Evolutionary conservation across 352 stramenopile genomes (phyloP), one percentile per base, ranked within the genome.

Genomic region (Thalassiosira oceanica): DNA sequence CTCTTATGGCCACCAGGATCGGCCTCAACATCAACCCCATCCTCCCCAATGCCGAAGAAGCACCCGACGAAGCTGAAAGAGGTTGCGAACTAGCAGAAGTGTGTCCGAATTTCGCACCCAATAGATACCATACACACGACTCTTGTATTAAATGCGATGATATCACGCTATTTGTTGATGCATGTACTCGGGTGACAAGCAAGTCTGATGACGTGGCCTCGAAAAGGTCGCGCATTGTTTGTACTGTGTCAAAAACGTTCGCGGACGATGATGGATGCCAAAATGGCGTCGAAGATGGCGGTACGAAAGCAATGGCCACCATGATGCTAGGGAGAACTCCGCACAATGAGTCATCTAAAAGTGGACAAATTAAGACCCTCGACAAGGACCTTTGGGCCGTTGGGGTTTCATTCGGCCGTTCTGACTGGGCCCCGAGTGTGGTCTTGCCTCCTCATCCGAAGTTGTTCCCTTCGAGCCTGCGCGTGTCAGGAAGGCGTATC

Each of bases 1-100:
- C 84, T 29, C 61, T 86, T 5, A 61, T 78, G 11, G 80, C 75
- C 42, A 89, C 80, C 33, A 42, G 84, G 13, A 71, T 91, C 58
- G 80, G 84, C 23, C 58, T 89, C 13, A 80, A 77, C n/a, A 45
- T 90, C 13, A 67, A 70, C 31, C 44, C 68, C 3, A 67, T 68
- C 29, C 31, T 74, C 36, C 64, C 55, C 42, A 24, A 60, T 48
- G 31, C 4, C 15, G 20, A 20, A 39, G 31, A n/a, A 27, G 3
- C 35, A 21, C 1, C 2, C 20, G n/a, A 0, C 16, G 35, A 29
- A 11, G 39, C 29, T 50, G 45, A 23, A 50, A 26, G 16, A 33
- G 33, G 26, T 5, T 11, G 51, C 45, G 61, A 44, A 16, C 23
- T 72, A 10, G 33, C 29, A 10, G 50, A 54, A 29, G 18, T 62